Evolutionary conservation across 352 stramenopile species (phyloP), one percentile per base, ranked within the genome.

Genomic region (Phytopythium helicoides): DNA sequence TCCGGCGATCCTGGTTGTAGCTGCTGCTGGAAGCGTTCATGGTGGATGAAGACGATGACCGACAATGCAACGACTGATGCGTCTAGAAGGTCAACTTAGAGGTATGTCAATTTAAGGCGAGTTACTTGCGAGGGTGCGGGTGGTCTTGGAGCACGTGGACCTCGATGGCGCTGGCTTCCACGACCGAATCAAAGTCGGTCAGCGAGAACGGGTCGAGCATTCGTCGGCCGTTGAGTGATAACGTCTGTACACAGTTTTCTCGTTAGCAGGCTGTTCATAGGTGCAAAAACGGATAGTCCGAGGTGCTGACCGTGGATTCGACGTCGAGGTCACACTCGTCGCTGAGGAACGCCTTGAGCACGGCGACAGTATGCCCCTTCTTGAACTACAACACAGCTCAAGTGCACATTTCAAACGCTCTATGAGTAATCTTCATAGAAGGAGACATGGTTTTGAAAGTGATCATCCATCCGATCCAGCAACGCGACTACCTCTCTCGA

Each of bases 341-440:
- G 46, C 73, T 68, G 16, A 87, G 54, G 44, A 82, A 87, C 37
- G 64, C 56, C 52, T 87, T 87, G 22, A 86, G 60, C 45, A 87
- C 76, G 10, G 64, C 60, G 46, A 87, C 62, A 1, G 74, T 87
- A 34, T 87, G 76, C 0, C 76, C 76, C 48, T 84, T 87, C 41
- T 83, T 81, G 61, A 87, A 87, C 76, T 87, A 50, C 6, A 25
- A n/a, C n/a, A n/a, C n/a, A n/a, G n/a, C n/a, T n/a, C n/a, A n/a
- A n/a, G n/a, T n/a, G n/a, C n/a, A n/a, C n/a, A n/a, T n/a, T n/a
- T n/a, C n/a, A n/a, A n/a, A n/a, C n/a, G n/a, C n/a, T n/a, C n/a
- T n/a, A n/a, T n/a, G n/a, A n/a, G n/a, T n/a, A n/a, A n/a, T n/a
- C n/a, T n/a, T n/a, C n/a, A n/a, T n/a, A n/a, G n/a, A n/a, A n/a